Evolutionary conservation across 768 basidiomycete genomes (phyloP).

Genomic region (Mycena crocata): DNA sequence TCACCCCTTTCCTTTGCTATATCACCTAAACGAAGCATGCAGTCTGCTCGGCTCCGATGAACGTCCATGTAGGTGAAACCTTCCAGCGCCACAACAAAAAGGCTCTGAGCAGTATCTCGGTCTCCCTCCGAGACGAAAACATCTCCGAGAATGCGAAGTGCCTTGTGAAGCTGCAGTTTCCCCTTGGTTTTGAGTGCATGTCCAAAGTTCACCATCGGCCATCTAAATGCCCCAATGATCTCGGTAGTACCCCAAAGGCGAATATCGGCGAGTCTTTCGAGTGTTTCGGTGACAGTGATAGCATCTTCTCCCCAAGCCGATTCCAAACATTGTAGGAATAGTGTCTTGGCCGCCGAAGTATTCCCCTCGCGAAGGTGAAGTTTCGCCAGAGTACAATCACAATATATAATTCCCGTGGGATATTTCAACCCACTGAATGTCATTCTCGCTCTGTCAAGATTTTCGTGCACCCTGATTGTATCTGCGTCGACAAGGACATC

Average conservation of each 20-base stretch:
- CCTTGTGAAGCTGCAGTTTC: not conserved
- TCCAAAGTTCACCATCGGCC: not conserved
- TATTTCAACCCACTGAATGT: not conserved
- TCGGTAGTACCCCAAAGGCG: not conserved
- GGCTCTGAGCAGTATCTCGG: not conserved
- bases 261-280: not conserved
- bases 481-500: not conserved
- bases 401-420: not conserved
- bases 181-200: not conserved
- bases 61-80: not conserved
- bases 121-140: not conserved
- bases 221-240: not conserved
- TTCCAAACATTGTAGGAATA: not conserved
- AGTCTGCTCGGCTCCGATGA: not conserved
- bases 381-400: not conserved
- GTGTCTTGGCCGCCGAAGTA: not conserved
- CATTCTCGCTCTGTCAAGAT: not conserved
- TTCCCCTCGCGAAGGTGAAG: not conserved
- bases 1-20: not conserved
- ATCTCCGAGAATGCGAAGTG: not conserved
- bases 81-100: not conserved
- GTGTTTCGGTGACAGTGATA: not conserved
- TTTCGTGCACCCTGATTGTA: not conserved
- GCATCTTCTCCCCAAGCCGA: not conserved
- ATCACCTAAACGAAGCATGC: not conserved